Base-by-base conservation (phyloP, 192 early-diverging fungal genomes). In the Coemansia sp. region DNA sequence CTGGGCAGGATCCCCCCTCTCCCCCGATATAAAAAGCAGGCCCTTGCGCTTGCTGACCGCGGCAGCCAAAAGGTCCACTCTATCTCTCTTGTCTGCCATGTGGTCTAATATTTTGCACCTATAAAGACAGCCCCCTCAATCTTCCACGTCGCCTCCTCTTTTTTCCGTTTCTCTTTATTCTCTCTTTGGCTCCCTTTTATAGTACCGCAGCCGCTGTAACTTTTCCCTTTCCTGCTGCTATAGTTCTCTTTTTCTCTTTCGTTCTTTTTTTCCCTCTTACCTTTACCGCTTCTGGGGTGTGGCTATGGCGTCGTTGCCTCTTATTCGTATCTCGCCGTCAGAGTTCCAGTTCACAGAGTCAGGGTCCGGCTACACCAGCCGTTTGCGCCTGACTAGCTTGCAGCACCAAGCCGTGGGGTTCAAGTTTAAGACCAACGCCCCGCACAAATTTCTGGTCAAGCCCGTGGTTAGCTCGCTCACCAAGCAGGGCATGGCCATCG, bases 371-470 rank as follows among this genome's bases (percentile, higher is more conserved):
- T 83, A 83, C 65, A 73, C 73, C 37, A 78, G 82, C 61, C 72
- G 76, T 0, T 62, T 83, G 51, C 76, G 84, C 13, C 50, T 76
- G 38, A 87, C 83, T 34, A 82, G 65, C 14, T 59, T 83, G 59
- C 76, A 72, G 51, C 21, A 69, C 33, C 71, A 73, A 43, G 66
- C 78, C 2, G 83, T 87, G 13, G 86, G 76, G 39, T 87, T 82
- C 67, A 87, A 87, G 59, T 73, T 87, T 67, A 87, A 87, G 64
- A 87, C 86, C 63, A 87, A 87, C 35, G 79, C 86, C 2, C 86
- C 86, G 39, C 76, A 83, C 40, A 77, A 84, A 71, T 87, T 85
- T 37, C 76, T 81, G 21, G 86, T 87, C 26, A 85, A 85, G 45
- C 83, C 83, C 8, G 86, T 87, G 31, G 60, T 84, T 8, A 83